Base-by-base conservation (phyloP, 2,329 filamentous ascomycete species). In the Aspergillus sp. region DNA sequence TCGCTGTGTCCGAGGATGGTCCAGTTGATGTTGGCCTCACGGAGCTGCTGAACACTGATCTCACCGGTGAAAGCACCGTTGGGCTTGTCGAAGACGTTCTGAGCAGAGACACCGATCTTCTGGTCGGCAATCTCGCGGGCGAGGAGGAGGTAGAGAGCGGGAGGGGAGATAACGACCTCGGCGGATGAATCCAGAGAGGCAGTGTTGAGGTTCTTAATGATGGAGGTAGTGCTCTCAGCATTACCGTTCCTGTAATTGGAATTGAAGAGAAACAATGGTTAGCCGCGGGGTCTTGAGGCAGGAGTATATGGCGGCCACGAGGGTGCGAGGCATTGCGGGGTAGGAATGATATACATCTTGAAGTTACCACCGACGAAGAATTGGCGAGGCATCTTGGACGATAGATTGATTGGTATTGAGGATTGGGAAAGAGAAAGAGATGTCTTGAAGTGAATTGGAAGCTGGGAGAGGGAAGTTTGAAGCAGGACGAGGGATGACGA, bases 341-440 rank as follows among this genome's bases (percentile, higher is more conserved):
- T 60, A 68, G 55, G 60, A 62, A 37, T 8, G 33, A 58, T 84
- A 75, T 82, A 96, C 93, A 98, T 98, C 86, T 99, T 98, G 84
- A 98, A 98, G 89, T 99, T 99, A 76, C 93, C 93, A 79, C 93
- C 93, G 78, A 96, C 90, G 79, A 96, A 96, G 85, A 96, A 96
- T 84, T 92, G 90, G 84, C 92, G 92, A 85, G 88, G 85, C 92
- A 96, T 96, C 72, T 73, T 91, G 85, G 80, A 75, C 64, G 53
- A 59, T 37, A 50, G 51, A 50, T 60, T 37, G 37, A 33, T 35
- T 43, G 56, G 59, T 56, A 39, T 50, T 14, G 49, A 50, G 37
- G 57, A 54, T 62, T 15, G 46, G 50, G 52, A 50, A 52, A 47
- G 55, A 40, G 45, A 48, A 53, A 43, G 43, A 40, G 19, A 17